Base-by-base conservation (phyloP, 1,139 yeast genomes). In the Suhomyces wounanorum region DNA sequence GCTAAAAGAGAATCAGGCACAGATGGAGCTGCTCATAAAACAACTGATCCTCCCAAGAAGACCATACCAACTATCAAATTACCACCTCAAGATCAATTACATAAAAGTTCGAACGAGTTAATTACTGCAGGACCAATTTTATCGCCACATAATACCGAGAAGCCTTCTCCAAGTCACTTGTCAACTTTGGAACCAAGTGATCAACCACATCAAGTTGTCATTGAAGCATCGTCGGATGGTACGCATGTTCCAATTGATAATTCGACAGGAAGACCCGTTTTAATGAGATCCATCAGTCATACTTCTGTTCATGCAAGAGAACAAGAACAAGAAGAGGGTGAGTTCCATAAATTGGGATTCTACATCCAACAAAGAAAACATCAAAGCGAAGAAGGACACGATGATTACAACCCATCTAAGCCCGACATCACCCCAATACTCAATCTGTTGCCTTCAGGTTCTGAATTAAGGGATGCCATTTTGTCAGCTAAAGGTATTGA, bases 271-370 rank as follows among this genome's bases (percentile, higher is more conserved):
- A 73, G 85, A 55, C 89, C 92, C 1, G 84, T 87, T 18, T 69
- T 85, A 52, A 77, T 84, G 69, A 77, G 85, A 59, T 81, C 84
- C 3, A 72, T 82, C 6, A 84, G 90, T 1, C 87, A 82, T 56
- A 84, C 89, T 0, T 84, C 89, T 0, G 62, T 81, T 7, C 84
- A 84, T 58, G 87, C 91, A 18, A 87, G 83, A 64, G 83, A 80
- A 57, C 90, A 87, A 65, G 96, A 90, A 61, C 83, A 85, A 55
- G 97, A 91, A 67, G 97, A 91, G 73, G 97, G 97, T 57, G 96
- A 89, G 62, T 78, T 90, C 55, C 96, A 89, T 68, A 84, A 87
- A 67, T 83, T 89, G 82, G 96, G 96, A 14, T 82, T 80, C 61
- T 85, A 82, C 60, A 84, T 86, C 59, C 88, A 85, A 62, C 88